Base-by-base conservation (phyloP, 805 yeast species). In the Metschnikowia reukaufii region DNA sequence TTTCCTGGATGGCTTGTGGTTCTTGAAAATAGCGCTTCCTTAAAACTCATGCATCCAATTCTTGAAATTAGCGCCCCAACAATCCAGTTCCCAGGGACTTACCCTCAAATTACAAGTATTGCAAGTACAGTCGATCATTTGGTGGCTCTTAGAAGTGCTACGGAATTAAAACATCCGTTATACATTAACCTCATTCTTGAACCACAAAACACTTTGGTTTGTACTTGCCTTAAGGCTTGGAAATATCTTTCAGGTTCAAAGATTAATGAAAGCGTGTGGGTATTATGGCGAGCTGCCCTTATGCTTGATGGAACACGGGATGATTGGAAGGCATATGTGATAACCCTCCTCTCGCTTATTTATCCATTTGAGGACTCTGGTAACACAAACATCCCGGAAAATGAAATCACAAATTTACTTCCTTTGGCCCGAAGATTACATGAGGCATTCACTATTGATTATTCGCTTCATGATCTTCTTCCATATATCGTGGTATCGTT, bases 401-500 rank as follows among this genome's bases (percentile, higher is more conserved):
- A 72, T 48, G 62, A 59, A 12, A 54, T 72, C 10, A 68, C 74
- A 0, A 38, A 46, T 4, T 45, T 68, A 4, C 47, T 72, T 9
- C 68, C 72, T 3, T 45, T 51, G 29, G 76, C 76, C 7, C 54
- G 59, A 46, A 13, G 18, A 5, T 50, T 72, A 9, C 62, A 60
- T n/a, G 52, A 55, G 13, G 48, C 55, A n/a, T 61, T 63, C 33
- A 49, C 56, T 18, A 51, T 64, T 31, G 64, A 68, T 45, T 77
- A 76, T 47, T 61, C 76, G 4, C 64, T 83, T 27, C 65, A 71
- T n/a, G 80, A 81, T 25, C 64, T 82, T 56, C 67, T 83, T 0
- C 86, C 92, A 0, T 82, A 79, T 48, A 74, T 88, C 9, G 74
- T 83, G 0, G 64, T 86, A 20, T 79, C 90, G 0, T 65, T 92